A percentile compares a stretch with the other conserved stretches of the same genome.
Evolutionary conservation across 805 yeast species (phyloP).

Genomic region (Kazachstania africana): DNA sequence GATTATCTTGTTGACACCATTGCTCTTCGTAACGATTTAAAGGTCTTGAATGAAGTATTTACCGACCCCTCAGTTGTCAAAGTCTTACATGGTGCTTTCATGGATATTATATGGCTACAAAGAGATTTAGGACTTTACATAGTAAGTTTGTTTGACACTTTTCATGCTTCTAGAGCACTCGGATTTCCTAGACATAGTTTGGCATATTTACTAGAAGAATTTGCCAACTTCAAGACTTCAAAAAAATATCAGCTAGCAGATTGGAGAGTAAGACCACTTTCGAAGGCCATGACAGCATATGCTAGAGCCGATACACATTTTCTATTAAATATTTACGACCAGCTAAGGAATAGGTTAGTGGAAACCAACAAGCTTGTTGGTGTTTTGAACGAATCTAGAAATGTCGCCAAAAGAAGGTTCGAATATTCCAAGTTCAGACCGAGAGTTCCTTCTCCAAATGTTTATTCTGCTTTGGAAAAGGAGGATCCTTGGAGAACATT

Average conservation of each 20-base stretch:
- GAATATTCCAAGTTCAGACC: conserved; percentile 66
- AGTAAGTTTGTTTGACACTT: conserved; percentile 86
- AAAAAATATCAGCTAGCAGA: conserved; percentile 94
- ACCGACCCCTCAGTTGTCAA: conserved; percentile 73
- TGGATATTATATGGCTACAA: conserved; percentile 96
- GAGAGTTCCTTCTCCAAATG: conserved; percentile 19
- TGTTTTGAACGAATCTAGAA: conserved; percentile 64
- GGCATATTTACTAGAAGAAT: conserved; percentile 71
- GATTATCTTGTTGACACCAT: conserved; percentile 87
- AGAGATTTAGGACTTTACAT: conserved; percentile 86
- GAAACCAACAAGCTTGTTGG: conserved; percentile 39
- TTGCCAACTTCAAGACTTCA: conserved; percentile 75
- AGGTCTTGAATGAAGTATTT: conserved; percentile 57
- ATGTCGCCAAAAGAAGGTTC: conserved; percentile 69
- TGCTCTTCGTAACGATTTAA: conserved; percentile 60
- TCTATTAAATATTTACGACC: conserved; percentile 66
- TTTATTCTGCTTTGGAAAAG: conserved; percentile 40
- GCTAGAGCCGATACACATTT: conserved; percentile 96
- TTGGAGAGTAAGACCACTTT: conserved; percentile 86
- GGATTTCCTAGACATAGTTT: conserved; percentile 73
- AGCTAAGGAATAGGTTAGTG: conserved; percentile 51
- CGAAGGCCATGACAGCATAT: conserved; percentile 63
- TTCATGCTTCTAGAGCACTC: conserved; percentile 72
- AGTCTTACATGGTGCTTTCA: conserved; percentile 90
- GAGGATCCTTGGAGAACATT: conserved; percentile 57